Conservation (phyloP, 495 filamentous ascomycete genomes). For the Tetracladium setigerum region DNA sequence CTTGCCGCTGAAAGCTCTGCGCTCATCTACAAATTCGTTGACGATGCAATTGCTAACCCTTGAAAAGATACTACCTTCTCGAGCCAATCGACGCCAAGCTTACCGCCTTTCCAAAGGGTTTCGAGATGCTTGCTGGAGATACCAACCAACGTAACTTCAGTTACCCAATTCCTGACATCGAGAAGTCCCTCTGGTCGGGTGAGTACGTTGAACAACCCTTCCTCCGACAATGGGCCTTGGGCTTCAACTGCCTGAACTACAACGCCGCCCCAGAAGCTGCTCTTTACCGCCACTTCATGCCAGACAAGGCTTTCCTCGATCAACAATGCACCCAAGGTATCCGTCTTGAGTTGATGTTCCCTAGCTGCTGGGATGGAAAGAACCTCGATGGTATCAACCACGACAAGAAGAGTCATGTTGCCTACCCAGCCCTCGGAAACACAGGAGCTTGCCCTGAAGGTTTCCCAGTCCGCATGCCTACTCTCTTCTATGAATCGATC, state of each 20-base stretch:
- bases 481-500: constrained; percentile 83
- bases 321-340: constrained; percentile 66
- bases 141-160: constrained; percentile 60
- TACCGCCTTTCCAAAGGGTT: constrained; percentile 67
- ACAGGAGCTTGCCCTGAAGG: constrained; percentile 69
- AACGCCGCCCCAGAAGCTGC: constrained; percentile 51
- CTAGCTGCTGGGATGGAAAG: constrained; percentile 66
- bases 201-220: constrained; percentile 49
- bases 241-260: constrained; percentile 92
- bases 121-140: constrained; percentile 85
- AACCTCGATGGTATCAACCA: constrained; percentile 38
- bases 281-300: constrained; percentile 72
- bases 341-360: constrained; percentile 65
- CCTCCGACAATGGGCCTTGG: constrained; percentile 72
- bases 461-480: constrained; percentile 60
- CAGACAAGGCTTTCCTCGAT: constrained; percentile 71
- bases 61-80: constrained; percentile 64
- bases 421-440: constrained; percentile 68
- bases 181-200: constrained; percentile 59
- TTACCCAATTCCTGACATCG: constrained; percentile 61
- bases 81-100: constrained; percentile 50
- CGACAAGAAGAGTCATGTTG: constrained; percentile 46
- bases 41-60: no score
- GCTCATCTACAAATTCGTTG: not conserved
- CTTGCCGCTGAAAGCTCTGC: not conserved